phyloP scores from a whole-genome alignment of 225 moss, liverwort and hornwort species.

The Neckera pumila region DNA sequence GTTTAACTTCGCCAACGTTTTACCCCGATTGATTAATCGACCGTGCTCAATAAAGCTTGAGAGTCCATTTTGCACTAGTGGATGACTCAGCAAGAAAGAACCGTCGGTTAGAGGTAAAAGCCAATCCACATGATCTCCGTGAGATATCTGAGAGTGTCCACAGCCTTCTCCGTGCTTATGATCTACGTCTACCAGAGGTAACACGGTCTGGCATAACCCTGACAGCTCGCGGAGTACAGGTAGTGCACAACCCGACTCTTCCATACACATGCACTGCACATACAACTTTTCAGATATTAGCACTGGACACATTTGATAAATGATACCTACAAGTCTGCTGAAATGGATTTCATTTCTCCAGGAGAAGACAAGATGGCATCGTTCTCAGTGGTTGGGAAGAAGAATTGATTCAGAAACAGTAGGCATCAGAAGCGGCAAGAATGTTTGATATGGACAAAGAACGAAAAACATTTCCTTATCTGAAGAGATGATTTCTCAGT shows the following conservation, averaged over 20 bases:
- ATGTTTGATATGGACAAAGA: neutral
- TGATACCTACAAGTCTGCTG: neutral
- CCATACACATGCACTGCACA: slow-evolving; percentile 81
- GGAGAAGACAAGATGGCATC: slow-evolving; percentile 51
- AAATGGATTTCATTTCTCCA: neutral
- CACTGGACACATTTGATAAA: neutral
- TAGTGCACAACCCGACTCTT: slow-evolving; percentile 71
- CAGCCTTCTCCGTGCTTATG: slow-evolving; percentile 88
- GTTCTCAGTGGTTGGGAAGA: slow-evolving; percentile 48
- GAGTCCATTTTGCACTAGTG: slow-evolving; percentile 49
- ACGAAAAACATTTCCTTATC: neutral
- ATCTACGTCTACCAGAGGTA: slow-evolving; percentile 31
- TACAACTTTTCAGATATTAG: slow-evolving; percentile 1
- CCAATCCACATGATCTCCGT: slow-evolving; percentile 94
- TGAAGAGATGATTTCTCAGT: neutral
- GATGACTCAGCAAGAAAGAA: slow-evolving; percentile 72
- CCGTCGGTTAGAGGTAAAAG: slow-evolving; percentile 77
- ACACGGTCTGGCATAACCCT: slow-evolving; percentile 40
- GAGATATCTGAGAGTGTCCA: slow-evolving; percentile 74
- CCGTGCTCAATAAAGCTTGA: slow-evolving; percentile 80
- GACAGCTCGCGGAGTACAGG: slow-evolving; percentile 71
- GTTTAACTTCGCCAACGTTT: slow-evolving; percentile 70
- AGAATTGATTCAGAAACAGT: slow-evolving; percentile 45
- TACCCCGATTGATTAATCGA: slow-evolving; percentile 70
- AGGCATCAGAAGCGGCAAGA: slow-evolving; percentile 1